Percentiles rank a stretch among this genome's conserved stretches.
Conservation (phyloP, 2,329 filamentous ascomycete genomes). For the Tolypocladium guangdongense region DNA sequence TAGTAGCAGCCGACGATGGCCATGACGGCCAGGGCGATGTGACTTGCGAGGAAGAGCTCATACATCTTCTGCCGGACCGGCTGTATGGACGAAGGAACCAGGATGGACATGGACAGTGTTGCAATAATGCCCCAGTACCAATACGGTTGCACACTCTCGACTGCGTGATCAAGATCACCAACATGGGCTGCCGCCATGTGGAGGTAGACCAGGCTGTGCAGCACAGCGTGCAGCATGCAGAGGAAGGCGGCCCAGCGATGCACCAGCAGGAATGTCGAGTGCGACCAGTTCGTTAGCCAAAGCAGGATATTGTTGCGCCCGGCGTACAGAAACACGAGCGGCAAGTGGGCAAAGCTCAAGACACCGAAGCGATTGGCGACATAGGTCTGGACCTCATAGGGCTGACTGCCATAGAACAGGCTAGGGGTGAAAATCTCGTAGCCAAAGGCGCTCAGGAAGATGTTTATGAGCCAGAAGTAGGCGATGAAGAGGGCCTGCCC, state of each 20-base stretch:
- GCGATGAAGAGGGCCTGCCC: slow-evolving; percentile 34
- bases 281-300: slow-evolving; percentile 33
- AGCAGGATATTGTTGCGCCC: slow-evolving; percentile 33
- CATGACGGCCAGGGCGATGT: slow-evolving; percentile 28
- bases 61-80: slow-evolving; percentile 24
- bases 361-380: slow-evolving; percentile 26
- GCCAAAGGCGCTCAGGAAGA: slow-evolving; percentile 17
- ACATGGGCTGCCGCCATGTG: slow-evolving; percentile 5
- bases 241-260: slow-evolving; percentile 36
- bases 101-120: slow-evolving; percentile 17
- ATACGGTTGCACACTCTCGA: slow-evolving; percentile 14
- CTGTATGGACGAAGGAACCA: slow-evolving; percentile 21
- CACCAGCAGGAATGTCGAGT: slow-evolving; percentile 33
- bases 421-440: slow-evolving; percentile 13
- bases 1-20: slow-evolving; percentile 29
- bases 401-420: slow-evolving; percentile 12
- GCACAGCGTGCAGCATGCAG: slow-evolving; percentile 26
- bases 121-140: slow-evolving; percentile 26
- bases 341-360: slow-evolving; percentile 24
- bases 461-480: slow-evolving; percentile 24
- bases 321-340: slow-evolving; percentile 28
- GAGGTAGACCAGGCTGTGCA: slow-evolving; percentile 30
- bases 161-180: slow-evolving; percentile 3
- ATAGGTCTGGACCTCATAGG: slow-evolving; percentile 17
- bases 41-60: slow-evolving; percentile 31